Conservation (phyloP, 1,284 basidiomycete species). For the Phellinidium pouzarii region DNA sequence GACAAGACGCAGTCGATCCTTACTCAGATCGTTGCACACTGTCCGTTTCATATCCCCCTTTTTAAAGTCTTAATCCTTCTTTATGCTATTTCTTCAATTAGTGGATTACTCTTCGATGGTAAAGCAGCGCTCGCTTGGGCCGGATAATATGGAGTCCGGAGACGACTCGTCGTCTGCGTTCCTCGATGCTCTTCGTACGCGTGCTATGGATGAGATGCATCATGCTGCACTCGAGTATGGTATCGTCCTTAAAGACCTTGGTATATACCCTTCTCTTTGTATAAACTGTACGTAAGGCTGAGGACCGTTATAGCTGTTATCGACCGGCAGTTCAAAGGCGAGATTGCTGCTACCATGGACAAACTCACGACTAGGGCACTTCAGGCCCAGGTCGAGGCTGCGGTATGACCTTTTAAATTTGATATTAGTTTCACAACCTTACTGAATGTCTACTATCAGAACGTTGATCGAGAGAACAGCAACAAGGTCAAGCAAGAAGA, state of each 20-base stretch:
- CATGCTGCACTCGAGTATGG: conserved; percentile 73
- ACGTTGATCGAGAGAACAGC: conserved; percentile 77
- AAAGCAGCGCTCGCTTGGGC: conserved; percentile 70
- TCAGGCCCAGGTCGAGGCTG: conserved; percentile 78
- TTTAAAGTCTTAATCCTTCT: conserved; percentile 22
- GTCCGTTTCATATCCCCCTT: conserved; percentile 31
- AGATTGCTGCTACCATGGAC: conserved; percentile 78
- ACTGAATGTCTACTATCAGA: conserved; percentile 34
- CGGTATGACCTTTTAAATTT: conserved; percentile 37
- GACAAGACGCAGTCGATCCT: conserved; percentile 81
- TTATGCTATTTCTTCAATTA: conserved; percentile 19
- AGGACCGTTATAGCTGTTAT: conserved; percentile 54
- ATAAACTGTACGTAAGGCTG: background rate
- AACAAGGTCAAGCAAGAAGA: conserved; percentile 81
- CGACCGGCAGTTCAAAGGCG: conserved; percentile 75
- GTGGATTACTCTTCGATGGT: conserved; percentile 60
- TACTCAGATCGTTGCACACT: conserved; percentile 74
- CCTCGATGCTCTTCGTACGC: conserved; percentile 69
- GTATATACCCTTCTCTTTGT: conserved; percentile 29
- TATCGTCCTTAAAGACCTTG: conserved; percentile 70
- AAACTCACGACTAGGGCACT: conserved; percentile 74
- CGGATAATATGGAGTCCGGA: conserved; percentile 63
- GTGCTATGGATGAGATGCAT: conserved; percentile 79
- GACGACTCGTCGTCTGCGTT: conserved; percentile 66
- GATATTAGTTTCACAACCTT: background rate